Base-by-base conservation (phyloP, 176 grass and related monocot genomes). In the Calamus simplicifolius region DNA sequence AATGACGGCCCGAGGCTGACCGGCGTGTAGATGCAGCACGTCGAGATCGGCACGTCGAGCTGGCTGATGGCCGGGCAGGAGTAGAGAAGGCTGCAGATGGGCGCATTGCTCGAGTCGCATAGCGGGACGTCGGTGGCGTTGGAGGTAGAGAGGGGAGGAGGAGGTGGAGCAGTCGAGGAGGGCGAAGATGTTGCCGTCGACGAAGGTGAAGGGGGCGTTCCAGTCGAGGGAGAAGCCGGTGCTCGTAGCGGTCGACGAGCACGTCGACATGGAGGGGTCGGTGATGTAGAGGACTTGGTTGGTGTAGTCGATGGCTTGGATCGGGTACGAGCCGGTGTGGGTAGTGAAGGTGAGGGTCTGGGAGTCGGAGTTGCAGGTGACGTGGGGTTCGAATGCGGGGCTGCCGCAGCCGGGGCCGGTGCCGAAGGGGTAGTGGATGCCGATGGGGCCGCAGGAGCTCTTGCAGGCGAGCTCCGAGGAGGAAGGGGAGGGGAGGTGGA, bases 211-310 rank as follows among this genome's bases (percentile, higher is more conserved):
- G 56, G 69, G 69, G 10, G 69, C 69, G 56, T 73, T 56, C 48
- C 57, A 58, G 38, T 48, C n/a, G 56, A 73, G 38, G 59, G 69
- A 62, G 69, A 73, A 73, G 13, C 69, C 69, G 2, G 6, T 8
- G 56, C 57, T 62, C 2, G 57, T 16, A 13, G 3, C 16, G 43
- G 50, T 58, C 25, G 69, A 50, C 27, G 48, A 62, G 59, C 69
- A 73, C 5, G 69, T 73, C 3, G 69, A 73, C 69, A 73, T 73
- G 69, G 69, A 61, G n/a, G 57, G 69, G 69, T 73, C 69, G 31
- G 69, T 30, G 48, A 73, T 5, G 69, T 27, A 29, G 48, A 73
- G 30, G 19, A 73, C 27, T 62, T 73, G 69, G 25, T 73, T 73
- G 56, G 38, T 19, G 69, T 73, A 73, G 57, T 73, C 69, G 57